Conservation (phyloP, 805 yeast genomes). For the Lipomyces orientalis region DNA sequence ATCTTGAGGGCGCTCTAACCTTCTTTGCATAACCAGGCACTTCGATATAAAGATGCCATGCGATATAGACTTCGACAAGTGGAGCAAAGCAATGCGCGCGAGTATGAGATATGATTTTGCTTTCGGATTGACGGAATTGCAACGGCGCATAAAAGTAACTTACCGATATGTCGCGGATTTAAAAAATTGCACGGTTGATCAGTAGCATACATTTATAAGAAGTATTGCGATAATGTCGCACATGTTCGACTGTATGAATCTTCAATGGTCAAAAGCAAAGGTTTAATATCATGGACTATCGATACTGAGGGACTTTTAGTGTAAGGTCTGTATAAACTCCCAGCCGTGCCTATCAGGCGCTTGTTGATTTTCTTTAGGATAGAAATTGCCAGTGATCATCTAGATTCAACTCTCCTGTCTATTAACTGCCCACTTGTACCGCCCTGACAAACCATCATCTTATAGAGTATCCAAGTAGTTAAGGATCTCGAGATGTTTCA, state of each 20-base stretch:
- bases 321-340: not conserved
- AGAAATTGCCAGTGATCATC: not conserved
- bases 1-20: not conserved
- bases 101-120: not conserved
- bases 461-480: not conserved
- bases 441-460: not conserved
- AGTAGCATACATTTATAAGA: not conserved
- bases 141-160: not conserved
- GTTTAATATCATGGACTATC: not conserved
- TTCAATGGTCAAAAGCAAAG: no score
- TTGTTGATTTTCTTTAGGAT: not conserved
- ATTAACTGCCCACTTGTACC: not conserved
- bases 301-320: not conserved
- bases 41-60: not conserved
- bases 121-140: constrained; percentile 1
- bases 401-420: not conserved
- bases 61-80: constrained; percentile 1
- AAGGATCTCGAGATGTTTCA: not conserved
- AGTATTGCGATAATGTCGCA: not conserved
- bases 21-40: not conserved
- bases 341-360: no score
- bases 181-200: not conserved
- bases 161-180: not conserved
- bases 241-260: no score
- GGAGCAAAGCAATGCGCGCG: not conserved